Evolutionary conservation across 2,329 filamentous ascomycete species (phyloP), one percentile per base, ranked within the genome.

Genomic region (Hymenoscyphus scutula): DNA sequence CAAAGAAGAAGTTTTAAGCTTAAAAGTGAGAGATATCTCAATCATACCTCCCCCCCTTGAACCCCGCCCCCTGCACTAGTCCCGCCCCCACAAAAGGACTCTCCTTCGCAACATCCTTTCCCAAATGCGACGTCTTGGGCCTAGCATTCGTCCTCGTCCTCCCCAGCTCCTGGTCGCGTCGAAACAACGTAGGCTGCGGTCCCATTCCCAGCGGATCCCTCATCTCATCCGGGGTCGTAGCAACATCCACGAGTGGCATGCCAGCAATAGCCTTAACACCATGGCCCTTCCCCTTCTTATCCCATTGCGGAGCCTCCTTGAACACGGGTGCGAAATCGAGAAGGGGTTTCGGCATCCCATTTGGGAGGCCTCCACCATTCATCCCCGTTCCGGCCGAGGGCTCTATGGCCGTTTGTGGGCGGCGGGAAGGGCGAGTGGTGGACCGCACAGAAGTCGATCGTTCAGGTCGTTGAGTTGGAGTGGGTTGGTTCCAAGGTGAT

Each of bases 261-360:
- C 78, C 78, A 2, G 71, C 68, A 0, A 77, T 74, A 3, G 75
- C 75, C 13, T 74, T 76, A n/a, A 81, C 74, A 23, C 78, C 79
- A 53, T 76, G 77, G 3, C 84, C 85, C 63, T 81, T 81, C 17
- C 81, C 79, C 56, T 83, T 82, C 55, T 78, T 79, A 59, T 78
- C 75, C 70, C 82, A 81, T 73, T 88, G 80, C 19, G 87, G 87
- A 6, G 87, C 81, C 65, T 89, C 87, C 57, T 82, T 80, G 70
- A 88, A 89, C 56, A 80, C 79, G 0, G 86, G 85, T 0, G 86
- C 87, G 48, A 92, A 80, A 70, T 90, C 89, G 32, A 92, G 76
- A 5, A 92, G 79, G 1, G 89, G 89, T 65, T 85, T 86, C 0
- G 67, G 69, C 25, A 64, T 63, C n/a, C n/a, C n/a, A n/a, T n/a